A percentile compares a stretch with the other conserved stretches of the same genome.
Conservation (phyloP, 2,329 filamentous ascomycete genomes). For the Cladosporium oxysporum region DNA sequence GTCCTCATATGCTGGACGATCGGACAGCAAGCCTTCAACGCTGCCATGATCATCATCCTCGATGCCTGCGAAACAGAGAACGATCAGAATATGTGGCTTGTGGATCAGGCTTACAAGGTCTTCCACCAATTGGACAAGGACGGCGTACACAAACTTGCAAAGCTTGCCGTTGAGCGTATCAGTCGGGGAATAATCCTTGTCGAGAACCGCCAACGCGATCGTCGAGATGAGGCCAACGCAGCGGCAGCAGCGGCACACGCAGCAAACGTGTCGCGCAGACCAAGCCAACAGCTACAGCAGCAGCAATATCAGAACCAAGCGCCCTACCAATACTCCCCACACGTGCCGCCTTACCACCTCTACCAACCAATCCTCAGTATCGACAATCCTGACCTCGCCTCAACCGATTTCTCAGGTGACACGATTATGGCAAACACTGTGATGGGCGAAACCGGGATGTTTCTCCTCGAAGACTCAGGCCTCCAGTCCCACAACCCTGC, state of each 20-base stretch:
- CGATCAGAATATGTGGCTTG: conserved; percentile 40
- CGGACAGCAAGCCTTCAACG: conserved; percentile 53
- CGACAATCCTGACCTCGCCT: background rate
- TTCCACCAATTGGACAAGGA: conserved; percentile 47
- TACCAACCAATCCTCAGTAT: conserved; percentile 16
- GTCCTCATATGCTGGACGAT: conserved; percentile 52
- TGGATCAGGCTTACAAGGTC: conserved; percentile 44
- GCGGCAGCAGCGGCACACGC: conserved; percentile 21
- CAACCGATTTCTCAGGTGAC: conserved; percentile 34
- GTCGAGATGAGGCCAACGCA: conserved; percentile 19
- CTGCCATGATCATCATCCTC: conserved; percentile 51
- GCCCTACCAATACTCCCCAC: conserved; percentile 17
- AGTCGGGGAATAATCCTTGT: conserved; percentile 35
- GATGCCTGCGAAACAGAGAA: conserved; percentile 48
- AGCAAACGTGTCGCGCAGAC: conserved; percentile 21
- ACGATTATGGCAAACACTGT: conserved; percentile 49
- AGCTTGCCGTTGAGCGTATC: conserved; percentile 46
- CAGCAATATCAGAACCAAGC: background rate
- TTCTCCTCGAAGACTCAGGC: conserved; percentile 49
- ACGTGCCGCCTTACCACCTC: conserved; percentile 22
- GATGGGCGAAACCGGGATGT: conserved; percentile 52
- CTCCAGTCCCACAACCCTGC: conserved; percentile 38
- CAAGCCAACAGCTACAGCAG: conserved; percentile 5
- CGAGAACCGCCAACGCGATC: conserved; percentile 22
- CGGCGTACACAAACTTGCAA: conserved; percentile 48